These are phyloP conservation scores for Cercospora sp. DNA, from an alignment of 2,329 filamentous ascomycete species.

Conservation along the genomic window DNA sequence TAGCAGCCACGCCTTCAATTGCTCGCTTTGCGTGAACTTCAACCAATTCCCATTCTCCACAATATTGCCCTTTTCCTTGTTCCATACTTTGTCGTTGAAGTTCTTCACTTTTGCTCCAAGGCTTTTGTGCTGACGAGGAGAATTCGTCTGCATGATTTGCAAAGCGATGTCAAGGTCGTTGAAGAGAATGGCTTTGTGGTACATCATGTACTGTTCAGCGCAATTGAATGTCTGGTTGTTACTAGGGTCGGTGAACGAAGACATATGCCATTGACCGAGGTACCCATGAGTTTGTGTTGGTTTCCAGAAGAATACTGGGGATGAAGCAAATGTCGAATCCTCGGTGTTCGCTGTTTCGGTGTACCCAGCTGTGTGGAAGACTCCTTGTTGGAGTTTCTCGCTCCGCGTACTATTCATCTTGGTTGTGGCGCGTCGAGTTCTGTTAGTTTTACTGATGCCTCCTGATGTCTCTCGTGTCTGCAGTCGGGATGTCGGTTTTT, in stretches of 20 bases:
- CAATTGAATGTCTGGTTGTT: slow-evolving; percentile 19
- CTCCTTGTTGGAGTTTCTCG: not conserved
- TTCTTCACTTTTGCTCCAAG: slow-evolving; percentile 13
- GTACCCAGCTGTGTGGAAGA: not conserved
- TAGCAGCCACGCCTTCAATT: slow-evolving; percentile 16
- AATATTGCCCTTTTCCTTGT: not conserved
- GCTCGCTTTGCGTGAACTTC: slow-evolving; percentile 22
- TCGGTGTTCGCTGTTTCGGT: no score
- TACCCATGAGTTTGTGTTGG: slow-evolving; percentile 21
- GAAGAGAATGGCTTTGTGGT: slow-evolving; percentile 24
- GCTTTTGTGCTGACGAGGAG: slow-evolving; percentile 16
- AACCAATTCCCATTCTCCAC: slow-evolving; percentile 21
- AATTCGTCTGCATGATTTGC: slow-evolving; percentile 8
- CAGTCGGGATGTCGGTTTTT: not conserved
- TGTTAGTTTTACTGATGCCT: not conserved
- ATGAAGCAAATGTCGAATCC: no score
- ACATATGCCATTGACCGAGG: slow-evolving; percentile 27
- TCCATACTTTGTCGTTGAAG: slow-evolving; percentile 18
- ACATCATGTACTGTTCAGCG: slow-evolving; percentile 31
- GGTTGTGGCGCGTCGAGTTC: not conserved
- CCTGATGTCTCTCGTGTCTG: not conserved
- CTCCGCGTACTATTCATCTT: not conserved
- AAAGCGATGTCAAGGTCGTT: slow-evolving; percentile 13
- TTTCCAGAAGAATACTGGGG: slow-evolving; percentile 23
- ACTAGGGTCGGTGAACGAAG: slow-evolving; percentile 18